These are phyloP conservation scores for Lichtheimia ramosa DNA, from an alignment of 371 early-diverging fungal genomes.

Conservation along the genomic window DNA sequence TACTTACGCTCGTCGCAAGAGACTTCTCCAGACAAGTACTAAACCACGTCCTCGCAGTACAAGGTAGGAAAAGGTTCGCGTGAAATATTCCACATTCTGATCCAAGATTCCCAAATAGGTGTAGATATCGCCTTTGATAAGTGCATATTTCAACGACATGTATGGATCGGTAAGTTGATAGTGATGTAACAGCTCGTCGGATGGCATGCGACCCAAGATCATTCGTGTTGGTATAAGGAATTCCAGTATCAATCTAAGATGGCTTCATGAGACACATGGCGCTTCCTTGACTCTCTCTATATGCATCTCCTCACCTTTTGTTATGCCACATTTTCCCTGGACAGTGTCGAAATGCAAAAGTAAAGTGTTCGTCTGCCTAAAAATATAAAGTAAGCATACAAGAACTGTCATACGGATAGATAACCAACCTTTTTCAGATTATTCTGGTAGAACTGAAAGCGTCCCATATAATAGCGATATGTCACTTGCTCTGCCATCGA, in stretches of 20 bases:
- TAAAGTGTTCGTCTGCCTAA: constrained; percentile 42
- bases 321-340: constrained; percentile 28
- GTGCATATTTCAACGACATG: constrained; percentile 11
- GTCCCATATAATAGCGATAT: constrained; percentile 56
- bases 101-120: constrained; percentile 32
- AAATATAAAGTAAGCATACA: neutral
- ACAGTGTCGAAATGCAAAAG: constrained; percentile 52
- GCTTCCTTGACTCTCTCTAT: constrained; percentile 6
- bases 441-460: constrained; percentile 49
- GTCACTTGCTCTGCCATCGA: constrained; percentile 60
- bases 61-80: constrained; percentile 26
- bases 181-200: constrained; percentile 22
- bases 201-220: constrained; percentile 49
- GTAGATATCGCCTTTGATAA: constrained; percentile 33
- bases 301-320: constrained; percentile 22
- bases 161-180: constrained; percentile 37
- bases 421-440: constrained; percentile 29
- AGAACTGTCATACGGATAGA: neutral
- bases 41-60: constrained; percentile 35
- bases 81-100: constrained; percentile 27
- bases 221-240: constrained; percentile 55
- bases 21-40: constrained; percentile 43
- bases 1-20: constrained; percentile 35
- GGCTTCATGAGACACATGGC: neutral
- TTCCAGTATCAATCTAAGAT: constrained; percentile 37